phyloP scores from a whole-genome alignment of 1,284 basidiomycete species.

The Phaffia rhodozyma region DNA sequence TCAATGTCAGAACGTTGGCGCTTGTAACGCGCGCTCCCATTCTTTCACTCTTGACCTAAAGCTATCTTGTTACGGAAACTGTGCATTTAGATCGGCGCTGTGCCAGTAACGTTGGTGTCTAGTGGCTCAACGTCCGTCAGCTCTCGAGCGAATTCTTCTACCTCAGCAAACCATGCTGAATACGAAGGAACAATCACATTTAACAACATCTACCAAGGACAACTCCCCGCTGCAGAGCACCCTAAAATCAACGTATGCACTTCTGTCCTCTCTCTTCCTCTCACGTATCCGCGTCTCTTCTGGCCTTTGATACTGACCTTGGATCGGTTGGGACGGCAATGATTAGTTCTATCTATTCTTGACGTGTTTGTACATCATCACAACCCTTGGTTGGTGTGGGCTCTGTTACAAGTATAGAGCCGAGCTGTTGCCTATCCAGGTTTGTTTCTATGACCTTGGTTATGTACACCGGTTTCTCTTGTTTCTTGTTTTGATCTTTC shows the following conservation, averaged over 20 bases:
- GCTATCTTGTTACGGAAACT: slow-evolving; percentile 1
- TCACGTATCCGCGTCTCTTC: too few species aligned
- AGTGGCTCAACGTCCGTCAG: slow-evolving; percentile 19
- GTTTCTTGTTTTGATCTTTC: slow-evolving; percentile 11
- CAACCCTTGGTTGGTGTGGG: slow-evolving; percentile 68
- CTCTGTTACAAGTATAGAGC: slow-evolving; percentile 69
- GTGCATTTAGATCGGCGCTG: slow-evolving; percentile 46
- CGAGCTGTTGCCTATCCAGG: slow-evolving; percentile 76
- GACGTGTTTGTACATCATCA: slow-evolving; percentile 58
- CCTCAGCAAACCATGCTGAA: slow-evolving; percentile 49
- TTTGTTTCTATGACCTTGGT: slow-evolving; percentile 28
- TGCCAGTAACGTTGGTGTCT: slow-evolving; percentile 61
- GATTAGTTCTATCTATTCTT: slow-evolving; percentile 74
- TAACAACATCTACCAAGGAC: slow-evolving; percentile 76
- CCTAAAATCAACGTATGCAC: slow-evolving; percentile 84
- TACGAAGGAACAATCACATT: slow-evolving; percentile 77
- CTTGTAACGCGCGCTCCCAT: slow-evolving; percentile 27
- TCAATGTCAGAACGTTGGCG: background rate
- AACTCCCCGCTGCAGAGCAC: slow-evolving; percentile 84
- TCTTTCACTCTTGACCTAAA: slow-evolving; percentile 13
- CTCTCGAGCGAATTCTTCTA: slow-evolving; percentile 19
- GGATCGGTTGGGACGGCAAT: background rate
- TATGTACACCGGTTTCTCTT: background rate
- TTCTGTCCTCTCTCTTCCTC: background rate
- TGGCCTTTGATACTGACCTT: background rate